Percentiles rank a stretch among this genome's conserved stretches.
Evolutionary conservation across 2,329 filamentous ascomycete genomes (phyloP).

Genomic region (Lasiodiplodia sp.): DNA sequence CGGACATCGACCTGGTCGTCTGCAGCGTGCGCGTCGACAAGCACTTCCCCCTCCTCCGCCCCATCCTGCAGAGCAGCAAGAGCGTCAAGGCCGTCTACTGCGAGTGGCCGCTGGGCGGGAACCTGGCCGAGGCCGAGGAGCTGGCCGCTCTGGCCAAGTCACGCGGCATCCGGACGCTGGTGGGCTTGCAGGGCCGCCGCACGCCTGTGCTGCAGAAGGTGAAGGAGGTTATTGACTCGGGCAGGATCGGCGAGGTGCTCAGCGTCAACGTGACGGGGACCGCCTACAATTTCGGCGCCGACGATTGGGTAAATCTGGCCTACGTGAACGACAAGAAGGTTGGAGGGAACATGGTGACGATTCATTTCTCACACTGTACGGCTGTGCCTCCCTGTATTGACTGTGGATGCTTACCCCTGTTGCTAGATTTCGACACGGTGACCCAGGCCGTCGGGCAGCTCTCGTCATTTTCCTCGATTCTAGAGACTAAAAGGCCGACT

Average conservation of each 20-base stretch:
- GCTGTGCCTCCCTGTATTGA: background rate
- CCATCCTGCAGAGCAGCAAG: constrained; percentile 49
- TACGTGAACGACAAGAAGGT: constrained; percentile 60
- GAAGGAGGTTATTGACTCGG: constrained; percentile 51
- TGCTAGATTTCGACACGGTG: constrained; percentile 50
- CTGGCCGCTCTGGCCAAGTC: constrained; percentile 50
- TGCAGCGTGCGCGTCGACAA: constrained; percentile 53
- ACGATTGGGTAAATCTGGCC: constrained; percentile 38
- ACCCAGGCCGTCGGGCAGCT: constrained; percentile 58
- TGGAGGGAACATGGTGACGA: constrained; percentile 52
- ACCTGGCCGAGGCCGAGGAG: constrained; percentile 52
- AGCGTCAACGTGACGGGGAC: constrained; percentile 44
- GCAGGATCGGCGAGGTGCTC: constrained; percentile 54
- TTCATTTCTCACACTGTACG: constrained; percentile 45
- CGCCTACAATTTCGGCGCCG: constrained; percentile 37
- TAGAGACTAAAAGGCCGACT: constrained; percentile 56
- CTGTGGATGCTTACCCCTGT: background rate
- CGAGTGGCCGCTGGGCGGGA: constrained; percentile 59
- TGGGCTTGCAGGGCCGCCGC: constrained; percentile 58
- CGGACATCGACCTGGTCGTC: constrained; percentile 58
- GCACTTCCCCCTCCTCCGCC: constrained; percentile 53
- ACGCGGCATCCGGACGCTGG: constrained; percentile 53
- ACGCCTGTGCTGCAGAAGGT: constrained; percentile 51
- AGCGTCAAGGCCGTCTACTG: constrained; percentile 55
- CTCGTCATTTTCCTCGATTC: constrained; percentile 45